Percentiles rank a stretch among this genome's conserved stretches.
phyloP scores from a whole-genome alignment of 208 protist genomes.

The Wallacemonas sp. region DNA sequence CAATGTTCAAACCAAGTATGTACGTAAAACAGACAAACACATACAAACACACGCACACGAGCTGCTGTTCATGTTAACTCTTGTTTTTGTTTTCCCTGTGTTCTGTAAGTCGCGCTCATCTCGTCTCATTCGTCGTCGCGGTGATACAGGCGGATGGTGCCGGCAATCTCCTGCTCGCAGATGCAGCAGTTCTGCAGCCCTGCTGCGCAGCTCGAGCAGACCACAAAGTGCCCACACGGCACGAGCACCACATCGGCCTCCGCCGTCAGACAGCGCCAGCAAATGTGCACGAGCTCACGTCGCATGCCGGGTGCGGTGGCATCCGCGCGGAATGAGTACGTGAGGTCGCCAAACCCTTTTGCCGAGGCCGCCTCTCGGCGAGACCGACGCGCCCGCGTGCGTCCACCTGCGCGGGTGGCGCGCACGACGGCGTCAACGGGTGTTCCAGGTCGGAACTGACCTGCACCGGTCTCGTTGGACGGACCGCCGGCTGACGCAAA shows the following conservation, averaged over 20 bases:
- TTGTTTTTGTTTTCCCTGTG: not conserved
- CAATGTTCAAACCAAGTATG: not conserved
- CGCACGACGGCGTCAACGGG: conserved; percentile 4
- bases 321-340: conserved; percentile 46
- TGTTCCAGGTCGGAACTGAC: conserved; percentile 6
- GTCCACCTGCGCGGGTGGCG: not conserved
- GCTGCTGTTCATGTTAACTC: not conserved
- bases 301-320: conserved; percentile 39
- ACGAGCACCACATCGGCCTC: conserved; percentile 65
- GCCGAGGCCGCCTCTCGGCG: conserved; percentile 36
- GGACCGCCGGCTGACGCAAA: not conserved
- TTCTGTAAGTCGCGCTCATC: not conserved
- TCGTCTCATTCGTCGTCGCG: not conserved
- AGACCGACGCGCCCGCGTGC: not conserved
- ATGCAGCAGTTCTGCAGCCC: conserved; percentile 52
- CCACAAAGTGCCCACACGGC: conserved; percentile 72
- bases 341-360: conserved; percentile 43
- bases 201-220: conserved; percentile 53
- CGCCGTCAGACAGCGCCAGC: conserved; percentile 67
- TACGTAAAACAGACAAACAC: conserved; percentile 14
- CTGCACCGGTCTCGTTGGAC: not conserved
- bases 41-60: not conserved
- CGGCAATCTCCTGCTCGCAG: conserved; percentile 49
- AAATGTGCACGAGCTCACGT: conserved; percentile 68
- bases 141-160: conserved; percentile 47